Conservation (phyloP, 2,329 filamentous ascomycete species). For the Tolypocladium tundrense region DNA sequence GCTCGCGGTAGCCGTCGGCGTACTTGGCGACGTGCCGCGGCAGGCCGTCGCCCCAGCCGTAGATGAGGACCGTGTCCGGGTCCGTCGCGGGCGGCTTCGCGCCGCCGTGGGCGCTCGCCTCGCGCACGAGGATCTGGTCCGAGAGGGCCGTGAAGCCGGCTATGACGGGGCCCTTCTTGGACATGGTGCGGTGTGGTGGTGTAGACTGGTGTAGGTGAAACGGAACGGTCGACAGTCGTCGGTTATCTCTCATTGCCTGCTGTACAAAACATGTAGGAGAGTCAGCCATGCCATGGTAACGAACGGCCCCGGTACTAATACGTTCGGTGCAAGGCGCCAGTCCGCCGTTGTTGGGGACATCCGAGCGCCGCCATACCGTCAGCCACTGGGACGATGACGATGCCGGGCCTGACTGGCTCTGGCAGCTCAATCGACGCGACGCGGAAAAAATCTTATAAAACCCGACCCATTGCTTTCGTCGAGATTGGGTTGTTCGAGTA, state of each 20-base stretch:
- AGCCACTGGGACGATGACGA: background rate
- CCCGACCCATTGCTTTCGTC: background rate
- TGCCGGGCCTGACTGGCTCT: background rate
- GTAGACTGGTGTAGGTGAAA: background rate
- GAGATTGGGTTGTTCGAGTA: background rate
- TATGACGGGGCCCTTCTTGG: slow-evolving; percentile 15
- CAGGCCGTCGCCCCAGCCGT: slow-evolving; percentile 46
- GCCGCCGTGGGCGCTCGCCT: slow-evolving; percentile 11
- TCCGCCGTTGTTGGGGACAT: background rate
- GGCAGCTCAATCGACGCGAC: background rate
- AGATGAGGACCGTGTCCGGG: slow-evolving; percentile 40
- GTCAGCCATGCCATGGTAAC: background rate
- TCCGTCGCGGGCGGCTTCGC: slow-evolving; percentile 14
- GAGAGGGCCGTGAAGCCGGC: slow-evolving; percentile 36
- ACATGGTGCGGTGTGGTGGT: background rate
- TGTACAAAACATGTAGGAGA: too few relatives aligned
- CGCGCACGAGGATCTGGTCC: slow-evolving; percentile 35
- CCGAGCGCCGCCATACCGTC: background rate
- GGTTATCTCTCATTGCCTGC: too few relatives aligned
- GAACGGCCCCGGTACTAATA: background rate
- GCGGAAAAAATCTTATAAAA: background rate
- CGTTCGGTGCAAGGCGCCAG: background rate
- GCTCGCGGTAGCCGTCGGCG: slow-evolving; percentile 35
- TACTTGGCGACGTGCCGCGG: slow-evolving; percentile 48
- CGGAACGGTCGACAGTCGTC: background rate